A percentile compares a stretch with the other conserved stretches of the same genome.
phyloP scores from a whole-genome alignment of 2,329 filamentous ascomycete species.

The Fusarium lyarnte region DNA sequence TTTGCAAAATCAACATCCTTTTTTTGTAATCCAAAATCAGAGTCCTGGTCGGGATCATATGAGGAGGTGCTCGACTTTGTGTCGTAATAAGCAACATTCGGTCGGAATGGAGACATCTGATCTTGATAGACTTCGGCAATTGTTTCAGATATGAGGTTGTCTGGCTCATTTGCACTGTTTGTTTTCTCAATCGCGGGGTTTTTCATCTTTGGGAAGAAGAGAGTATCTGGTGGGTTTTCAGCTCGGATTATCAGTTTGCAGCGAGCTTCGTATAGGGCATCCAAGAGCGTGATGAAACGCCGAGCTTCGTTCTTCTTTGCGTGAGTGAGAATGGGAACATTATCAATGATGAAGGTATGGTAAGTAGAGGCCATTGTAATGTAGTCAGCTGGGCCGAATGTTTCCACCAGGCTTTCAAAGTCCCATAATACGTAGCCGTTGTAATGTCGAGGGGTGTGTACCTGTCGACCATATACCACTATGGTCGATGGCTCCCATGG shows the following conservation, averaged over 20 bases:
- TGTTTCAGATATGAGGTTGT: constrained; percentile 56
- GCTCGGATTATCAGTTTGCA: constrained; percentile 79
- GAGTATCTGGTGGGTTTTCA: constrained; percentile 72
- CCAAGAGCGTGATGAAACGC: constrained; percentile 81
- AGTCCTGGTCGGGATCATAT: constrained; percentile 67
- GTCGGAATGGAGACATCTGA: constrained; percentile 77
- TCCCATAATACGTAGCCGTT: constrained; percentile 70
- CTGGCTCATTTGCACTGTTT: constrained; percentile 32
- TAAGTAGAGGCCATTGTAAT: constrained; percentile 82
- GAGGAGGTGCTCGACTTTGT: constrained; percentile 55
- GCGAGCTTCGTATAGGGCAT: constrained; percentile 83
- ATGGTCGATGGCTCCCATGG: constrained; percentile 57
- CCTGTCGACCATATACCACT: constrained; percentile 70
- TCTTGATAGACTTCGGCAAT: constrained; percentile 79
- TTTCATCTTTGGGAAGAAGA: constrained; percentile 77
- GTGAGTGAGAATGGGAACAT: constrained; percentile 73
- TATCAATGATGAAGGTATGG: constrained; percentile 79
- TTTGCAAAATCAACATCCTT: constrained; percentile 72
- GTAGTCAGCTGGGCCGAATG: constrained; percentile 83
- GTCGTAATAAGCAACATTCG: constrained; percentile 77
- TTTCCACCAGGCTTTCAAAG: constrained; percentile 73
- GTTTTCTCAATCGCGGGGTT: constrained; percentile 12
- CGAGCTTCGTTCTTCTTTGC: constrained; percentile 83
- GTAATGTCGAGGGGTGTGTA: constrained; percentile 67
- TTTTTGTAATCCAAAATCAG: constrained; percentile 59